Conservation (phyloP, 2,329 filamentous ascomycete genomes). For the Annulohypoxylon truncatum region DNA sequence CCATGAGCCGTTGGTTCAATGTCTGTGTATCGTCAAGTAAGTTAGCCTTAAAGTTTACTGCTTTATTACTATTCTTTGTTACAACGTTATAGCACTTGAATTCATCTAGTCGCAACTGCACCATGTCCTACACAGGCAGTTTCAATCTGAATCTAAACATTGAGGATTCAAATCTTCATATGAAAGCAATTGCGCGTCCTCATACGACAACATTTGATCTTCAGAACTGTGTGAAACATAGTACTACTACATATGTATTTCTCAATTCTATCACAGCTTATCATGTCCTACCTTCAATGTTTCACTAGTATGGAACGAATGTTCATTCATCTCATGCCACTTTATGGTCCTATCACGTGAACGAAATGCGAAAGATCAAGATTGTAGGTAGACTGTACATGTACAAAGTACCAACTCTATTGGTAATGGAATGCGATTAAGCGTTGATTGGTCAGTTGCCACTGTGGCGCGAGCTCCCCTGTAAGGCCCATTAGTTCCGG, state of each 20-base stretch:
- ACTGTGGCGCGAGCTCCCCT: constrained; percentile 35
- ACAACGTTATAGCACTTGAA: background rate
- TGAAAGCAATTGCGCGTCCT: background rate
- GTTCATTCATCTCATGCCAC: background rate
- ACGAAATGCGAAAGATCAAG: background rate
- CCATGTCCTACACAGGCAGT: background rate
- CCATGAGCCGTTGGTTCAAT: background rate
- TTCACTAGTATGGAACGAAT: background rate
- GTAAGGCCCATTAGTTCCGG: constrained; percentile 17
- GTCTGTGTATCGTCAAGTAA: background rate
- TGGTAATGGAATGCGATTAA: constrained; percentile 5
- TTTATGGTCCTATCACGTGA: background rate
- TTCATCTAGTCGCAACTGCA: background rate
- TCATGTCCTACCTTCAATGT: background rate
- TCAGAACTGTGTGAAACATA: background rate
- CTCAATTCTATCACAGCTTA: background rate
- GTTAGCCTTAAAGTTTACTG: background rate
- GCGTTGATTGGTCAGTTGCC: constrained; percentile 13
- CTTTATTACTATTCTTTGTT: background rate
- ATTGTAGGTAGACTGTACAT: background rate
- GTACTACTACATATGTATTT: no score
- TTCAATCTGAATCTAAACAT: background rate
- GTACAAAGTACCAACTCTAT: constrained; percentile 1
- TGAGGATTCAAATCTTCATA: background rate
- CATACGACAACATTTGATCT: background rate